Evolutionary conservation across 768 basidiomycete genomes (phyloP), one percentile per base, ranked within the genome.

Genomic region (Hirschioporus abietinus): DNA sequence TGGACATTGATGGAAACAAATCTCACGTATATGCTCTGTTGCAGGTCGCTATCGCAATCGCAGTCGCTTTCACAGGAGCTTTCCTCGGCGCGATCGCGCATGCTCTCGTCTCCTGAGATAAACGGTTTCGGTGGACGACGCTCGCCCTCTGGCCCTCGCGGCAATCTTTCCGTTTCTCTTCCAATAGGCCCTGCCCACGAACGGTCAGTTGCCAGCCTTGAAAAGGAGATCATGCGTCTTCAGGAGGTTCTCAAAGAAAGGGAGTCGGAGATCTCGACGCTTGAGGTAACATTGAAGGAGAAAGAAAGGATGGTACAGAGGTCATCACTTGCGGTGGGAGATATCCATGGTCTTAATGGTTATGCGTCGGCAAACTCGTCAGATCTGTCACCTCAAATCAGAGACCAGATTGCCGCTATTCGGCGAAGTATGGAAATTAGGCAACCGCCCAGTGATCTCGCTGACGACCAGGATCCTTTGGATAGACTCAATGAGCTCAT

Each of bases 11-110:
- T 61, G 24, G 60, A 25, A 6, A 25, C 30, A 8, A 61, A 9
- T 61, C 60, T 34, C 25, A 61, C 25, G 18, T 24, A 34, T 3
- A 18, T 34, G 12, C 23, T 61, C 60, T 61, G 23, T 17, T 23
- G 35, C 64, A 93, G 92, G 86, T 94, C 93, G 87, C 87, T 89
- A 71, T 93, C 92, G 81, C 92, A 92, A 79, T 95, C 95, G 77
- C 87, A 89, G 82, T 96, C 95, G 84, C 88, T 96, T 72, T 96
- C 95, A 82, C 95, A 98, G 95, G 95, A 93, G 85, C 86, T 94
- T 70, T 94, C 89, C 71, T 94, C 89, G 82, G 91, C 80, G 80
- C 90, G 89, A 74, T 92, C 88, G 81, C 91, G 91, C 85, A 90
- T 90, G 81, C 81, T 83, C 72, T 93, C 92, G 66, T 85, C 71